These are phyloP conservation scores for Thyridium curvatum DNA, from an alignment of 2,329 filamentous ascomycete species.

Conservation along the genomic window DNA sequence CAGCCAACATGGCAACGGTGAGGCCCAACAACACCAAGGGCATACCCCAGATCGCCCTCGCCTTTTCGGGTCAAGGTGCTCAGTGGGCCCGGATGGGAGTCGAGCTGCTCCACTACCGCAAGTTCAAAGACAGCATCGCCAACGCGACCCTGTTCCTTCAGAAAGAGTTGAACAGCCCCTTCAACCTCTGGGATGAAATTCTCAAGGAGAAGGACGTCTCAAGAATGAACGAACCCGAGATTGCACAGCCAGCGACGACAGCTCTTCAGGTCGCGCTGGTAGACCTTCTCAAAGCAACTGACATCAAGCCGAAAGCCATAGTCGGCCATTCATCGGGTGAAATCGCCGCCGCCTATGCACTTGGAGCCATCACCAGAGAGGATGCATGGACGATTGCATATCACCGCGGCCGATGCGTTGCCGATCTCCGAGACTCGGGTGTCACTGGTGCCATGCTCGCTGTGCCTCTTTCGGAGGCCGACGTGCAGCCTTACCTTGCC, in stretches of 20 bases:
- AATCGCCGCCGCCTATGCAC: slow-evolving; percentile 27
- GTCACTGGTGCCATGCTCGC: slow-evolving; percentile 40
- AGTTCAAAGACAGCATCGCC: slow-evolving; percentile 18
- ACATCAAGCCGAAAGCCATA: slow-evolving; percentile 16
- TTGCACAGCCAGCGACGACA: slow-evolving; percentile 22
- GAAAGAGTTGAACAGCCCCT: slow-evolving; percentile 11
- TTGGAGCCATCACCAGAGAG: slow-evolving; percentile 14
- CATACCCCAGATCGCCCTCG: slow-evolving; percentile 13
- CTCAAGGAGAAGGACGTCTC: slow-evolving; percentile 4
- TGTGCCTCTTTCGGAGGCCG: slow-evolving; percentile 27
- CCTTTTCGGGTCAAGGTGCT: slow-evolving; percentile 29
- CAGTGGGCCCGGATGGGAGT: slow-evolving; percentile 30
- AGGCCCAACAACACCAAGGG: slow-evolving; percentile 7
- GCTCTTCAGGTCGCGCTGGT: slow-evolving; percentile 27
- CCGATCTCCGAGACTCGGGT: slow-evolving; percentile 8
- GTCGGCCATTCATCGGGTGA: slow-evolving; percentile 29
- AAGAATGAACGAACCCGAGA: slow-evolving; percentile 16
- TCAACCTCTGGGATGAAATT: slow-evolving; percentile 15
- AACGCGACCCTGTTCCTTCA: slow-evolving; percentile 20
- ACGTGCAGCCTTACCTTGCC: slow-evolving; percentile 19
- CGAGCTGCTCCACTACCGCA: slow-evolving; percentile 21
- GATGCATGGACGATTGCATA: slow-evolving; percentile 25
- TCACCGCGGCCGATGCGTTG: slow-evolving; percentile 21
- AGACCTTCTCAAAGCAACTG: slow-evolving; percentile 20
- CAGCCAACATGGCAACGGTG: slow-evolving; percentile 1